These are phyloP conservation scores for Trifolium subterraneum DNA, from an alignment of 306 rosid species.

Conservation along the genomic window DNA sequence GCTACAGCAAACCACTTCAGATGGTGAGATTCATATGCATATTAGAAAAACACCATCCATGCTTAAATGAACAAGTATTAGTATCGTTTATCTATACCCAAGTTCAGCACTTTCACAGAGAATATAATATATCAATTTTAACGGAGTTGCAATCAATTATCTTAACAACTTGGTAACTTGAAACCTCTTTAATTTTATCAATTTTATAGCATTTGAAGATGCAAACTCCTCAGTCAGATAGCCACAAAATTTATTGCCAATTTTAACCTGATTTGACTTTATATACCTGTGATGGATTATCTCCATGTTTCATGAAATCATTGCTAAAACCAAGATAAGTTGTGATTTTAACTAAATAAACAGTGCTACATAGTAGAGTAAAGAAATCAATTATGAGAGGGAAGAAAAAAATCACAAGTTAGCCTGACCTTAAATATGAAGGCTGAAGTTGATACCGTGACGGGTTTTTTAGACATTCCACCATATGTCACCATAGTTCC, in stretches of 20 bases:
- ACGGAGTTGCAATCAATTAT: not conserved
- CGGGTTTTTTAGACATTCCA: conserved; percentile 94
- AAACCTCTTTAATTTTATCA: not conserved
- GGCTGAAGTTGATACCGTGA: conserved; percentile 80
- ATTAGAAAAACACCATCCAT: not conserved
- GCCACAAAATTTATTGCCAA: not conserved
- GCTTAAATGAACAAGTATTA: conserved; percentile 6
- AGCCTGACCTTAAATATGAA: conserved; percentile 83
- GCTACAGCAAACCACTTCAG: not conserved
- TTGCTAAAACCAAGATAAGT: conserved; percentile 32
- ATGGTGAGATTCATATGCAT: not conserved
- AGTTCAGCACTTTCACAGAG: conserved; percentile 10
- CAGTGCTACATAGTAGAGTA: not conserved
- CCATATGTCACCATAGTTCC: conserved; percentile 97
- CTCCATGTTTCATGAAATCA: conserved; percentile 9
- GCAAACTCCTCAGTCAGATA: conserved; percentile 1
- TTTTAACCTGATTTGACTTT: conserved; percentile 3
- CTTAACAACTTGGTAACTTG: conserved; percentile 5
- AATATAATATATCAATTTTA: not conserved
- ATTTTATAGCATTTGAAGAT: conserved; percentile 12
- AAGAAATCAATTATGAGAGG: conserved; percentile 30
- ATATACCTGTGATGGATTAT: not conserved
- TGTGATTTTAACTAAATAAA: conserved; percentile 13
- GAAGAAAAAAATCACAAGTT: conserved; percentile 20
- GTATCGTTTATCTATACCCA: not conserved